Conservation (phyloP, 1,284 basidiomycete species). For the Trametes polyzona region DNA sequence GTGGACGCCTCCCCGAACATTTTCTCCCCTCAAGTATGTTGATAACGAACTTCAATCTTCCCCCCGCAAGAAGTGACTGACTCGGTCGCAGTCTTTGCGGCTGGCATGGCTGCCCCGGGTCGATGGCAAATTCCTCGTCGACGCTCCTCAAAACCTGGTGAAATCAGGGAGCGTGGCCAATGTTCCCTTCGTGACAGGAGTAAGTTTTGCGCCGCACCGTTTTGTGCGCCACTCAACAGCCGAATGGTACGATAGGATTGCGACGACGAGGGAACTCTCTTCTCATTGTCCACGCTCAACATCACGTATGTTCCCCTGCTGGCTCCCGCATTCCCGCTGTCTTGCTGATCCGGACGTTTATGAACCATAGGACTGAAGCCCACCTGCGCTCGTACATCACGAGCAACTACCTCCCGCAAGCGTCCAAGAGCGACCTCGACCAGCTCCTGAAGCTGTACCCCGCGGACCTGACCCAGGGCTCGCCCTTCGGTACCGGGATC, state of each 20-base stretch:
- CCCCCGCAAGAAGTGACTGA: neutral
- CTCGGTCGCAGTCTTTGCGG: conserved; percentile 23
- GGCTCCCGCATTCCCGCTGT: neutral
- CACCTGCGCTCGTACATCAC: conserved; percentile 13
- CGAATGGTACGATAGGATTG: conserved; percentile 26
- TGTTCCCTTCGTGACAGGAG: conserved; percentile 37
- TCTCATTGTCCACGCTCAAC: conserved; percentile 27
- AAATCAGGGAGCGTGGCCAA: conserved; percentile 33
- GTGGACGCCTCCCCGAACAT: conserved; percentile 35
- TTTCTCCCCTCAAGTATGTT: conserved; percentile 32
- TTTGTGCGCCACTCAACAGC: too few relatives aligned
- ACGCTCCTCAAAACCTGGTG: conserved; percentile 33
- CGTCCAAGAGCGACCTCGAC: conserved; percentile 34
- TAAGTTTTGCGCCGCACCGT: too few relatives aligned
- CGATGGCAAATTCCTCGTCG: conserved; percentile 41
- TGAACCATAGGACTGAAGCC: conserved; percentile 10
- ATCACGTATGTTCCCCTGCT: conserved; percentile 15
- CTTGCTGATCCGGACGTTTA: neutral
- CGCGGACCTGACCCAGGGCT: conserved; percentile 47
- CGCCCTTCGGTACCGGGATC: conserved; percentile 53
- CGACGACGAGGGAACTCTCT: conserved; percentile 41
- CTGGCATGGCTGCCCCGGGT: conserved; percentile 41
- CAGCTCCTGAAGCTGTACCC: conserved; percentile 46
- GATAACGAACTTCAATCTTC: too few relatives aligned
- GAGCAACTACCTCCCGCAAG: conserved; percentile 39